Conservation (phyloP, 2,329 filamentous ascomycete species). For the Colletotrichum eremochloae region DNA sequence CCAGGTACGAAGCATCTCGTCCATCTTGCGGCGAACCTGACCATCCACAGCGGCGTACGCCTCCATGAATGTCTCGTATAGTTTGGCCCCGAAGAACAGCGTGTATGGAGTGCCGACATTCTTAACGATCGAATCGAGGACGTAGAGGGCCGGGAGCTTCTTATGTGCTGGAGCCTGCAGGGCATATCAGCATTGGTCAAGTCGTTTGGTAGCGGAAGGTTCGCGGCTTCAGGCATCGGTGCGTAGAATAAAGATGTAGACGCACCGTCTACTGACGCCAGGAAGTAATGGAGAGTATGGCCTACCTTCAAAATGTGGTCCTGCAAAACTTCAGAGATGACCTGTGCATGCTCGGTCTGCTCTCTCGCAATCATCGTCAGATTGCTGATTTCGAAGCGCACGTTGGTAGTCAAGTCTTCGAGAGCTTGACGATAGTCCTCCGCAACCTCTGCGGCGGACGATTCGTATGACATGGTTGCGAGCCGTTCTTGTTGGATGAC, state of each 20-base stretch:
- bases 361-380: constrained; percentile 97
- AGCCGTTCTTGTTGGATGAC: constrained; percentile 11
- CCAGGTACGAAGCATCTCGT: constrained; percentile 98
- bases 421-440: constrained; percentile 95
- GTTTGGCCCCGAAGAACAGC: constrained; percentile 89
- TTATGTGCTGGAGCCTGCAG: constrained; percentile 84
- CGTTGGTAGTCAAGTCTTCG: constrained; percentile 91
- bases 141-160: constrained; percentile 95
- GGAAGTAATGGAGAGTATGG: constrained; percentile 8
- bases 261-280: background rate
- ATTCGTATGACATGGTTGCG: constrained; percentile 62
- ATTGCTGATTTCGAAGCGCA: constrained; percentile 96
- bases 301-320: constrained; percentile 96
- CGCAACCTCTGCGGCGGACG: constrained; percentile 83
- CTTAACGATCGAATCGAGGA: constrained; percentile 98
- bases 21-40: constrained; percentile 88
- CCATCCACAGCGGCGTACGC: constrained; percentile 91
- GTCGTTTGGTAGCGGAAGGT: background rate
- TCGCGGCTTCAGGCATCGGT: background rate
- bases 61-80: constrained; percentile 97
- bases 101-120: constrained; percentile 99
- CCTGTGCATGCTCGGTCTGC: constrained; percentile 94
- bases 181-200: constrained; percentile 53
- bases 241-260: constrained; percentile 1
- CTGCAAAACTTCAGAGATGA: constrained; percentile 90